These are phyloP conservation scores for Saccharomyces pastorianus DNA, from an alignment of 1,139 yeast species.

Conservation along the genomic window DNA sequence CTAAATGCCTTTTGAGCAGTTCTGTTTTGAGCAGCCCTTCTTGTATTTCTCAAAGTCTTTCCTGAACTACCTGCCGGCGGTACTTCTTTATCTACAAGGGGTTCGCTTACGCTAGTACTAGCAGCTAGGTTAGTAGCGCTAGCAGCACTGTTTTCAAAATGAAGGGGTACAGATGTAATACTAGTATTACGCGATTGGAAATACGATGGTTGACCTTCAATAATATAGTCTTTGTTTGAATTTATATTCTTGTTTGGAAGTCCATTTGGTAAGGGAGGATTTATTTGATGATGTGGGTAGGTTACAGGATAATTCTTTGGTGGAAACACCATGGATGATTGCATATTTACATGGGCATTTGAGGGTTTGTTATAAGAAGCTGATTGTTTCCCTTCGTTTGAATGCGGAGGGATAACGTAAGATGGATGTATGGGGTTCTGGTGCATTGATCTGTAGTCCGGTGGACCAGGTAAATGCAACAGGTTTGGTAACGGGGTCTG, in stretches of 20 bases:
- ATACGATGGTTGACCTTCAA: background rate
- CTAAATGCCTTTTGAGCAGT: constrained; percentile 85
- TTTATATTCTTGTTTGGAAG: background rate
- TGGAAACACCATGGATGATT: background rate
- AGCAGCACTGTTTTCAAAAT: background rate
- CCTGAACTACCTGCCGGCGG: constrained; percentile 23
- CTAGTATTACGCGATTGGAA: background rate
- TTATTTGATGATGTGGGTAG: background rate
- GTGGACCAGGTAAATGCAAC: background rate
- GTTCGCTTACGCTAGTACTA: background rate
- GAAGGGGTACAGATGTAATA: background rate
- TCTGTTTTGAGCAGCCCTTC: constrained; percentile 85
- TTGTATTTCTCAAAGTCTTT: constrained; percentile 52
- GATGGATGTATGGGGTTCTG: background rate
- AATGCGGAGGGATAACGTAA: background rate
- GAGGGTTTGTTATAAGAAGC: background rate
- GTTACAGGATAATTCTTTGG: background rate
- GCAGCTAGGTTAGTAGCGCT: background rate
- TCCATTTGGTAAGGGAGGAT: background rate
- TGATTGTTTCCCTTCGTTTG: background rate
- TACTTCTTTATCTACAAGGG: constrained; percentile 2
- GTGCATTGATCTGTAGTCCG: background rate
- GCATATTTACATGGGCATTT: background rate
- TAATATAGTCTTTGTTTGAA: background rate
- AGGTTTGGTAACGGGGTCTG: background rate